Evolutionary conservation across 1,284 basidiomycete genomes (phyloP).

Genomic region (Rhodofomes roseus): DNA sequence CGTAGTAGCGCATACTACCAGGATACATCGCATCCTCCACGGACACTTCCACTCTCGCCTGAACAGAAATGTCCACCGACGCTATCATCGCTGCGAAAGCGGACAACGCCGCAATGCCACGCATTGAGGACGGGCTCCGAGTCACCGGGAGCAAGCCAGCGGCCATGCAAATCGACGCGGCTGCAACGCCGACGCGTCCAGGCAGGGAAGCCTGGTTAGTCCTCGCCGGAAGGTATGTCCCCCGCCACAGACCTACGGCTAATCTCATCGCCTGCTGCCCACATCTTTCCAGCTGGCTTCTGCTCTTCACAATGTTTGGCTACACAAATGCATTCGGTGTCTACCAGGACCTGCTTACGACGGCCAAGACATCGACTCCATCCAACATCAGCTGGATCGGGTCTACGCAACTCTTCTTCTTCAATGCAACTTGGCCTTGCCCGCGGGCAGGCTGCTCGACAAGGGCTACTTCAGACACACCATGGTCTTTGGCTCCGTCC

Average conservation of each 20-base stretch:
- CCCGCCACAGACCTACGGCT: background rate
- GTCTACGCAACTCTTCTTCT: slow-evolving; percentile 31
- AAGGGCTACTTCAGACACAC: slow-evolving; percentile 14
- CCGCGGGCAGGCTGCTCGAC: slow-evolving; percentile 26
- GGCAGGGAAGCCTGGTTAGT: background rate
- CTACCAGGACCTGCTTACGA: slow-evolving; percentile 43
- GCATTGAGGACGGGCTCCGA: background rate
- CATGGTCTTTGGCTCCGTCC: background rate
- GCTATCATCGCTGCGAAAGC: background rate
- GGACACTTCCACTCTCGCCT: too few relatives aligned
- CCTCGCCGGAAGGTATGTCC: slow-evolving; percentile 2
- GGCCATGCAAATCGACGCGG: background rate
- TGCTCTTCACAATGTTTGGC: slow-evolving; percentile 40
- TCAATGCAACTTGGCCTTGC: slow-evolving; percentile 26
- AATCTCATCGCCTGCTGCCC: background rate
- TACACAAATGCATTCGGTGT: slow-evolving; percentile 40
- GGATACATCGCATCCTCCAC: too few relatives aligned
- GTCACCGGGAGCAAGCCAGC: background rate
- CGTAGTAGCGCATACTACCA: too few relatives aligned
- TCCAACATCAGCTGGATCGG: slow-evolving; percentile 42
- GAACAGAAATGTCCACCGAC: background rate
- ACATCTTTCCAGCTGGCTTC: slow-evolving; percentile 23
- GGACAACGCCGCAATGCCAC: background rate
- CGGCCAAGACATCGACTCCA: slow-evolving; percentile 17
- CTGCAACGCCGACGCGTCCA: background rate